Base-by-base conservation (phyloP, 768 basidiomycete genomes). In the Pholiota conissans region DNA sequence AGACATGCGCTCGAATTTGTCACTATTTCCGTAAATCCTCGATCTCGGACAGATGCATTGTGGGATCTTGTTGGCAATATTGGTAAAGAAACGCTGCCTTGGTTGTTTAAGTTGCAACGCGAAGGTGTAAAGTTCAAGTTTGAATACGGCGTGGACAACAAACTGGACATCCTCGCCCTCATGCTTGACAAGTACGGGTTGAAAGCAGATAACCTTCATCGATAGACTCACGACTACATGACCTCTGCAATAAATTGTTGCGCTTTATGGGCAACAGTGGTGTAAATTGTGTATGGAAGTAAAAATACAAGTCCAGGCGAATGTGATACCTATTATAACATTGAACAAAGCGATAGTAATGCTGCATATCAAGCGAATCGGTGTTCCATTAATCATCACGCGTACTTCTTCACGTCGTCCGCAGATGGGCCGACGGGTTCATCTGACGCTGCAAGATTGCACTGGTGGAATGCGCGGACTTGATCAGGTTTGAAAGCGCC, bases 391-490 rank as follows among this genome's bases (percentile, higher is more conserved):
- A n/a, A n/a, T n/a, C n/a, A n/a, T 72, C 62, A 79, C 49, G 85
- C 85, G 73, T 82, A 91, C 47, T 73, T 74, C 74, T 75, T 74
- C 45, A 91, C 71, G 65, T 93, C 91, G 59, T 87, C 84, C n/a
- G 73, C 73, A 22, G 75, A 75, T 2, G 91, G 91, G 0, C 90
- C 91, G 22, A 65, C 69, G 0, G 90, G 90, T 47, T 86, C 86
- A 49, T 84, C 83, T 34, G 86, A 88, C 3, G 87, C 89, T 20
- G 92, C 92, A n/a, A 95, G 79, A 68, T 93, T 93, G 74, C 92
- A 93, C 72, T 91, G 89, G 67, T 91, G 90, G 77, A 92, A 91
- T 22, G 84, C 84, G 28, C 90, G 79, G 5, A 90, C 82, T 69
- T 89, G 79, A 40, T 86, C 84, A 29, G 78, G 75, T 56, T 70